phyloP scores from a whole-genome alignment of 441 rosid genomes.

The Erysimum pusillum region DNA sequence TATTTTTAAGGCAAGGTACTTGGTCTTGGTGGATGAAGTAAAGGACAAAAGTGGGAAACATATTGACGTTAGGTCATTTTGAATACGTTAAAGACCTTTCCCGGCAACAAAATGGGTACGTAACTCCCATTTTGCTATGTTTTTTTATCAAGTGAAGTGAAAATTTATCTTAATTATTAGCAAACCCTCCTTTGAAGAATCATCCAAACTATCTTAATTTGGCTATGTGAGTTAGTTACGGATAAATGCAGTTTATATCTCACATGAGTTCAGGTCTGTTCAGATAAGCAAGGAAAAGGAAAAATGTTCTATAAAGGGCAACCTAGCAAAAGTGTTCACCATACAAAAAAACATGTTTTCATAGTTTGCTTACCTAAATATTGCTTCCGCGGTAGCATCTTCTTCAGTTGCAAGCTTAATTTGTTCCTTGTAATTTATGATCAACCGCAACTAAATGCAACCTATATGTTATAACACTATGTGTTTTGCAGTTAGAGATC shows the following conservation, averaged over 20 bases:
- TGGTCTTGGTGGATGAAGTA: constrained; percentile 66
- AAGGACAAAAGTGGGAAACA: constrained; percentile 73
- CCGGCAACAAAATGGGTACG: constrained; percentile 77
- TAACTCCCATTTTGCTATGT: constrained; percentile 4
- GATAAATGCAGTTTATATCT: background rate
- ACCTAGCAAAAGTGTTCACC: too few species aligned
- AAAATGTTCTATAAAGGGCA: too few species aligned
- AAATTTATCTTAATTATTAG: too few species aligned
- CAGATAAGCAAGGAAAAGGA: background rate
- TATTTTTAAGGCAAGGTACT: constrained; percentile 48
- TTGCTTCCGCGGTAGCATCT: background rate
- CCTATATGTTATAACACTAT: constrained; percentile 6
- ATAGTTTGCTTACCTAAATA: background rate
- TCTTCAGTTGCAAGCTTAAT: background rate
- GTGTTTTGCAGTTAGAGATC: background rate
- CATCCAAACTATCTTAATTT: background rate
- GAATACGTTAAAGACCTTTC: constrained; percentile 83
- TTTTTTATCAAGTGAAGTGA: too few species aligned
- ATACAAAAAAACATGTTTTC: background rate
- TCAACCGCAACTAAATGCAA: too few species aligned
- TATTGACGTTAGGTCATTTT: constrained; percentile 63
- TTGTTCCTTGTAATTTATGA: background rate
- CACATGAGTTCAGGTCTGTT: background rate
- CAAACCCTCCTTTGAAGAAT: background rate
- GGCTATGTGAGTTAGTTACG: background rate